Percentiles rank a stretch among this genome's conserved stretches.
Evolutionary conservation across 2,329 filamentous ascomycete species (phyloP).

Genomic region (Fusarium torulosum): DNA sequence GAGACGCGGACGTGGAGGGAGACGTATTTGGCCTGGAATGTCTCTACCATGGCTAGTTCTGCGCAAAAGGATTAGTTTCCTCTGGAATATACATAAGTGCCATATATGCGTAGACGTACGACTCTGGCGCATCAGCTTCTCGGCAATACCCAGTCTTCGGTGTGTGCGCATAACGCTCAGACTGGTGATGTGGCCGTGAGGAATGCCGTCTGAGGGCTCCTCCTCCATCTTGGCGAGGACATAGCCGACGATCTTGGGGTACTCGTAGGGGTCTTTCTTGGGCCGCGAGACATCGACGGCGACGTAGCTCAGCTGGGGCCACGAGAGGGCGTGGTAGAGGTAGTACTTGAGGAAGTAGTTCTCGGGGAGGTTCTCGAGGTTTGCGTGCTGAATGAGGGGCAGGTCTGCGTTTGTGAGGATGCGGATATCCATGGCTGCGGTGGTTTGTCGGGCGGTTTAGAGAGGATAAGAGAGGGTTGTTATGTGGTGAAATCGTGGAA

Average conservation of each 20-base stretch:
- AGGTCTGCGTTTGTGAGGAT: slow-evolving; percentile 86
- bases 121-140: slow-evolving; percentile 97
- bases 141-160: slow-evolving; percentile 87
- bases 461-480: not conserved
- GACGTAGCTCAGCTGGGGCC: slow-evolving; percentile 97
- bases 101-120: slow-evolving; percentile 68
- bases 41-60: slow-evolving; percentile 98
- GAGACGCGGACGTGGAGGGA: slow-evolving; percentile 95
- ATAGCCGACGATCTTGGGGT: slow-evolving; percentile 98
- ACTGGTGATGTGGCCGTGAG: slow-evolving; percentile 96
- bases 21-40: slow-evolving; percentile 90
- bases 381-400: slow-evolving; percentile 94
- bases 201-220: slow-evolving; percentile 89
- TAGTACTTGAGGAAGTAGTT: slow-evolving; percentile 99
- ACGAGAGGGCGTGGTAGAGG: slow-evolving; percentile 97
- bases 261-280: slow-evolving; percentile 82
- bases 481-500: not conserved
- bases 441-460: not conserved
- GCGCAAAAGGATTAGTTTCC: slow-evolving; percentile 9
- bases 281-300: slow-evolving; percentile 91
- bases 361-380: slow-evolving; percentile 98
- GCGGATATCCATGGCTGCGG: slow-evolving; percentile 84
- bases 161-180: slow-evolving; percentile 97
- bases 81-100: not conserved
- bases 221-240: slow-evolving; percentile 99